Evolutionary conservation across 345 rosid genomes (phyloP).

Genomic region (Angophora floribunda): DNA sequence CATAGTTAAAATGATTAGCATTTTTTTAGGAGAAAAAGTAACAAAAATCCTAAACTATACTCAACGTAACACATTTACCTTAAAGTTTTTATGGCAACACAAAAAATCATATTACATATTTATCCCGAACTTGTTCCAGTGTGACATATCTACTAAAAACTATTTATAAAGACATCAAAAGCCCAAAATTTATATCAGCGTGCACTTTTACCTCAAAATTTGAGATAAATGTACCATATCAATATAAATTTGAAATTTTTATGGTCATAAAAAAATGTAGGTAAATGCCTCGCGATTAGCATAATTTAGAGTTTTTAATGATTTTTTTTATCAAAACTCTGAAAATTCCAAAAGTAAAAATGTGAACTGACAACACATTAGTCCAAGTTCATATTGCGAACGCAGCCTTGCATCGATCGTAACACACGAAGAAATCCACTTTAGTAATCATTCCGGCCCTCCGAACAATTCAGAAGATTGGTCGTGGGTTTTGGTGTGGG

Average conservation of each 20-base stretch:
- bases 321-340: background rate
- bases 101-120: no score
- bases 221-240: no score
- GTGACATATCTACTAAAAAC: accelerated
- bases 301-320: background rate
- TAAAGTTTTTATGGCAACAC: no score
- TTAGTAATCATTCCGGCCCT: background rate
- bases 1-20: no score
- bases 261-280: no score
- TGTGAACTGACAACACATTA: background rate
- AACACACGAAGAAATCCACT: background rate
- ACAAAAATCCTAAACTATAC: no score
- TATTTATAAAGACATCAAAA: no score
- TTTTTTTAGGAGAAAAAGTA: no score
- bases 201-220: no score
- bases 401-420: background rate
- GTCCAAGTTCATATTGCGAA: background rate
- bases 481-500: background rate
- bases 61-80: background rate
- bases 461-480: background rate
- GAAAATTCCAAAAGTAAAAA: background rate
- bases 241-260: no score
- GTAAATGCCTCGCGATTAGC: background rate
- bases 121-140: accelerated
- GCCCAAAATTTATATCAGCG: accelerated